Evolutionary conservation across 805 yeast genomes (phyloP), one percentile per base, ranked within the genome.

Genomic region (Maudiozyma turicensis): DNA sequence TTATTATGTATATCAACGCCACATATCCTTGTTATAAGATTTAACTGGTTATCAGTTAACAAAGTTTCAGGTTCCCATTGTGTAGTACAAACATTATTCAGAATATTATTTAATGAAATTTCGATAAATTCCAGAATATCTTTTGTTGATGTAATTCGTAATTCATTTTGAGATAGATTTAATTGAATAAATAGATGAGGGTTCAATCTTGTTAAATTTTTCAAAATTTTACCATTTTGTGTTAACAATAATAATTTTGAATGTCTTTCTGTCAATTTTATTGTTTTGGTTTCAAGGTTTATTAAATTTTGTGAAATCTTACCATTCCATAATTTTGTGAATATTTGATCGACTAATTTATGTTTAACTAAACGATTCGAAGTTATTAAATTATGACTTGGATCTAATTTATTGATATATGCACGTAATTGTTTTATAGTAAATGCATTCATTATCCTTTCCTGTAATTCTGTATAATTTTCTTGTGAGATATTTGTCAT

Each of bases 201-300:
- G 26, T 65, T 64, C 30, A 64, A 51, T 15, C 63, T 53, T 4
- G 65, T 56, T 37, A 64, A 55, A 49, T 64, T 64, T 38, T 61
- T 57, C 14, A 64, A 48, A 15, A 64, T 60, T 54, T 60, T 64
- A 47, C 68, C 67, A 48, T 63, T 63, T 44, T 64, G 57, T 9
- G 68, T 63, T 28, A 63, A 51, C 31, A 64, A 41, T 34, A 64
- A 46, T 13, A 64, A 51, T 38, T 51, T 50, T 5, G 50, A 31
- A 28, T 49, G 43, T 20, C 43, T 43, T 37, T 47, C 29, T 8
- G 42, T 28, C 33, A 52, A 35, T 41, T 43, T 48, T 2, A 52
- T 50, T 10, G 45, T 28, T 20, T 35, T 46, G 14, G 44, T 43
- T 14, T 42, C 33, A 8, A 47, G 8, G 29, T 45, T 43, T 13